phyloP scores from a whole-genome alignment of 2,329 filamentous ascomycete genomes.

The Colletotrichum simmondsii region DNA sequence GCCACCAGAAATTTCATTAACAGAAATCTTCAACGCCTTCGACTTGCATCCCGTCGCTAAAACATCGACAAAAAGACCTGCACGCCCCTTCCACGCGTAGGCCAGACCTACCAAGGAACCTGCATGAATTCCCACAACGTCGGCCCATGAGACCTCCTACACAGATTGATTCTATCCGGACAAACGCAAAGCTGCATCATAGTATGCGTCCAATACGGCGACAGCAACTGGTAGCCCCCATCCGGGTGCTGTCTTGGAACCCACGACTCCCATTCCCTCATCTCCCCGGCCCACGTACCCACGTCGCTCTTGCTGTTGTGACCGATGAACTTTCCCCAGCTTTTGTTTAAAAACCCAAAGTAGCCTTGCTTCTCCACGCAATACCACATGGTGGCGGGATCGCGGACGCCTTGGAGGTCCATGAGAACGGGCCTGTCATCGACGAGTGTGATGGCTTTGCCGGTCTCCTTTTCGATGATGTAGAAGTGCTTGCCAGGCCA shows the following conservation, averaged over 20 bases:
- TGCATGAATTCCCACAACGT: slow-evolving; percentile 11
- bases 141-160: background rate
- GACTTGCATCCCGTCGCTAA: background rate
- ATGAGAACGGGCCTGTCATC: background rate
- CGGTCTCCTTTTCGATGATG: slow-evolving; percentile 32
- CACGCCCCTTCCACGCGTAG: background rate
- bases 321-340: slow-evolving; percentile 46
- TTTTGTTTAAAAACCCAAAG: slow-evolving; percentile 49
- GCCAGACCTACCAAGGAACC: background rate
- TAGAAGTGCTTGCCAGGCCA: slow-evolving; percentile 34
- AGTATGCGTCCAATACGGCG: background rate
- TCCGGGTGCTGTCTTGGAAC: background rate
- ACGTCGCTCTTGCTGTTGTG: slow-evolving; percentile 38
- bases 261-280: background rate
- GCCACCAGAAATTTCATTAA: background rate
- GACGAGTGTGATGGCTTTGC: slow-evolving; percentile 28
- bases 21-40: background rate
- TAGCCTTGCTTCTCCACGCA: slow-evolving; percentile 50
- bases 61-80: background rate
- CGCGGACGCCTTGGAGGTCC: background rate
- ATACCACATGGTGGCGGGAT: slow-evolving; percentile 40
- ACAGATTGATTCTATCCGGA: background rate
- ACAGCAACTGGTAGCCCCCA: slow-evolving; percentile 7
- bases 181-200: slow-evolving; percentile 9
- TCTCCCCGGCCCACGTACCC: background rate